These are phyloP conservation scores for Pseudogymnoascus sp. DNA, from an alignment of 2,329 filamentous ascomycete genomes.

Conservation along the genomic window DNA sequence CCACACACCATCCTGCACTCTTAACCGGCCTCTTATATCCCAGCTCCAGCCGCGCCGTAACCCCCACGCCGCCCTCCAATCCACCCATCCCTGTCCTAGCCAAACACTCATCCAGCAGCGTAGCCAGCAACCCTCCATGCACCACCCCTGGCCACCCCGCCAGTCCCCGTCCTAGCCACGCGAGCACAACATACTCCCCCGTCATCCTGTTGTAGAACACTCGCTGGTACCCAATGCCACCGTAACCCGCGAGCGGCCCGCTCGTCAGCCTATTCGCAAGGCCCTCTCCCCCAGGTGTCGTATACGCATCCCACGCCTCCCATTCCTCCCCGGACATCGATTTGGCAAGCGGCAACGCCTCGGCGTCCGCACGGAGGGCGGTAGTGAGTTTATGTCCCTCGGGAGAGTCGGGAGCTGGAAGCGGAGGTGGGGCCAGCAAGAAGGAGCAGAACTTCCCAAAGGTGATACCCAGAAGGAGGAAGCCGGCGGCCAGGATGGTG, in stretches of 20 bases:
- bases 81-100: conserved; percentile 51
- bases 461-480: conserved; percentile 35
- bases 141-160: conserved; percentile 65
- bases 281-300: conserved; percentile 18
- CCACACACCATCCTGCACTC: conserved; percentile 56
- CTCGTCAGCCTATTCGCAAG: conserved; percentile 32
- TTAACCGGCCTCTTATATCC: conserved; percentile 56
- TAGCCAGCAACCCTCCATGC: conserved; percentile 65
- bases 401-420: conserved; percentile 33
- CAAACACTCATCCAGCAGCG: conserved; percentile 61
- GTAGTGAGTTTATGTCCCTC: conserved; percentile 37
- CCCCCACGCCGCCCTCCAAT: conserved; percentile 42
- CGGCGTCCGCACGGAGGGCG: conserved; percentile 37
- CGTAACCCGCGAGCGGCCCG: conserved; percentile 36
- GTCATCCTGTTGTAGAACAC: conserved; percentile 56
- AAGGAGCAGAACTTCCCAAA: conserved; percentile 34
- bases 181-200: conserved; percentile 52
- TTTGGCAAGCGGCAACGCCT: conserved; percentile 39
- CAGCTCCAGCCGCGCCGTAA: conserved; percentile 52
- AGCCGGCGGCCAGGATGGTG: conserved; percentile 29
- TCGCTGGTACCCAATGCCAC: conserved; percentile 46
- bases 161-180: conserved; percentile 59
- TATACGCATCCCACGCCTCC: conserved; percentile 38
- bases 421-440: conserved; percentile 38
- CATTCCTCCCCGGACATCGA: conserved; percentile 38